Evolutionary conservation across 164 flowering plant genomes (phyloP).

Genomic region (Vitis vinifera): DNA sequence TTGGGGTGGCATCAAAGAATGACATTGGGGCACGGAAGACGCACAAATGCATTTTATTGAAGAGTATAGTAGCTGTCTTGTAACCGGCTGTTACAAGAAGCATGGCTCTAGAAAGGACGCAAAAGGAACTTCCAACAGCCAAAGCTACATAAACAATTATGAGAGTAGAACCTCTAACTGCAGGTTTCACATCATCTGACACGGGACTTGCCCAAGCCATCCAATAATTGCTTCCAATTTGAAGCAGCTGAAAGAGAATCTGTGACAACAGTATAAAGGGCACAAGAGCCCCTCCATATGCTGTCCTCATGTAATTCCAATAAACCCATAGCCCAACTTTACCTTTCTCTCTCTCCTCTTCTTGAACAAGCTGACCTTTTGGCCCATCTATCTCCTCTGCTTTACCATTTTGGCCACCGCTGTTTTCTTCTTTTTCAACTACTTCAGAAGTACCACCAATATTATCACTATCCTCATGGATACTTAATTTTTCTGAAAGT

Average conservation of each 20-base stretch:
- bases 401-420: slow-evolving; percentile 19
- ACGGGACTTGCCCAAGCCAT: slow-evolving; percentile 72
- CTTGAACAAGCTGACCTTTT: slow-evolving; percentile 61
- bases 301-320: slow-evolving; percentile 58
- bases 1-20: slow-evolving; percentile 79
- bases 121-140: slow-evolving; percentile 51
- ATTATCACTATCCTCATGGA: slow-evolving; percentile 3
- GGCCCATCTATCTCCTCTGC: slow-evolving; percentile 30
- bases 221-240: slow-evolving; percentile 77
- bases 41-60: slow-evolving; percentile 57
- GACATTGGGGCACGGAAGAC: slow-evolving; percentile 78
- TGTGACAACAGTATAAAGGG: slow-evolving; percentile 50
- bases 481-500: slow-evolving; percentile 8
- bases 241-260: slow-evolving; percentile 49
- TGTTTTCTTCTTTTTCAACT: slow-evolving; percentile 23
- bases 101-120: slow-evolving; percentile 42
- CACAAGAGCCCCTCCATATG: slow-evolving; percentile 58
- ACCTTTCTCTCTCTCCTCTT: slow-evolving; percentile 80
- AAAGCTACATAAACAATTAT: slow-evolving; percentile 51
- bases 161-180: slow-evolving; percentile 36
- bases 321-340: slow-evolving; percentile 57
- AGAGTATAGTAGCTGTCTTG: slow-evolving; percentile 57
- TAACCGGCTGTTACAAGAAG: slow-evolving; percentile 43
- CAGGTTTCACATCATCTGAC: slow-evolving; percentile 37
- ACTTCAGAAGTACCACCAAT: neutral